These are phyloP conservation scores for Neofusicoccum ribis DNA, from an alignment of 2,329 filamentous ascomycete species.

Conservation along the genomic window DNA sequence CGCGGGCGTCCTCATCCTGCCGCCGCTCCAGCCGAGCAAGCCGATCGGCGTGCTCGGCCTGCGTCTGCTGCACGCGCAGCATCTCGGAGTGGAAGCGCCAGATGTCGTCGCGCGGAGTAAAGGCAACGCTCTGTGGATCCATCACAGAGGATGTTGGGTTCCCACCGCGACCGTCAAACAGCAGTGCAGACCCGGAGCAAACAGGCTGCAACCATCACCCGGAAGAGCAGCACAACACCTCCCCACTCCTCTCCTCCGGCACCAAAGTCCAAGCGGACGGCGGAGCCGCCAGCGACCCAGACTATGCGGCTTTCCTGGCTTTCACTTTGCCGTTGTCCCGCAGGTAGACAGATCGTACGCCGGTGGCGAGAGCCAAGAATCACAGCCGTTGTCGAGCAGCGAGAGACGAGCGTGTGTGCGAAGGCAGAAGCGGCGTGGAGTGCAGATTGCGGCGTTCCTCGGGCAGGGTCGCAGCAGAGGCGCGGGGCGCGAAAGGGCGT, in stretches of 20 bases:
- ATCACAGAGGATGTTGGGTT: constrained; percentile 41
- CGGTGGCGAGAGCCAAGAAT: not conserved
- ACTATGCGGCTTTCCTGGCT: not conserved
- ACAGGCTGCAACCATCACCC: constrained; percentile 11
- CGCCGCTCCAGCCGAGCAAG: constrained; percentile 62
- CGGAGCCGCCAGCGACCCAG: constrained; percentile 24
- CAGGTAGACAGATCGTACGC: not conserved
- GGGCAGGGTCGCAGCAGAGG: not conserved
- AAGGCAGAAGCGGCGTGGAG: not conserved
- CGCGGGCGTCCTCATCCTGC: constrained; percentile 62
- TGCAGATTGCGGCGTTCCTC: not conserved
- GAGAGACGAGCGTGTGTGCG: not conserved
- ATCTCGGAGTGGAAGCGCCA: constrained; percentile 66
- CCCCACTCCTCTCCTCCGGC: constrained; percentile 25
- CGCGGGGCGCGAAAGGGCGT: not conserved
- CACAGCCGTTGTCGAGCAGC: not conserved
- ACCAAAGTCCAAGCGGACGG: constrained; percentile 26
- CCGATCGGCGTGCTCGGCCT: constrained; percentile 62
- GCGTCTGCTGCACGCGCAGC: constrained; percentile 60
- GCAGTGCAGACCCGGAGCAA: not conserved
- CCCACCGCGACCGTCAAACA: constrained; percentile 1
- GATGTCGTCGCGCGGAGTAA: constrained; percentile 64
- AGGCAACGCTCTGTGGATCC: constrained; percentile 63
- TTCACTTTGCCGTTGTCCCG: not conserved
- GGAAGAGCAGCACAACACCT: constrained; percentile 14